These are phyloP conservation scores for Melanogaster broomeanus DNA, from an alignment of 768 basidiomycete genomes.

Conservation along the genomic window DNA sequence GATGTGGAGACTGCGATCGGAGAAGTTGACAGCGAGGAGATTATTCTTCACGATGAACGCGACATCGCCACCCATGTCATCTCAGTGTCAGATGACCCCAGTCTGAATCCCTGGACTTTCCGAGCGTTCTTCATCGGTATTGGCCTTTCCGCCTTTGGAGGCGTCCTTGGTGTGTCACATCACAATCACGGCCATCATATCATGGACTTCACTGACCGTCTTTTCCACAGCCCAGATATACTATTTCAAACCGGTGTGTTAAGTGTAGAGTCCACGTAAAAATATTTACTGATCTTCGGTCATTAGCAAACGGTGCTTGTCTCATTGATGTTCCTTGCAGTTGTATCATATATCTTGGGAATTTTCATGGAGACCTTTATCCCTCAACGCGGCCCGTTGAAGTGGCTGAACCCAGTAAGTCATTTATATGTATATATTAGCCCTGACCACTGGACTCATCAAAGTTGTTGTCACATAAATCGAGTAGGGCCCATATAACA, in stretches of 20 bases:
- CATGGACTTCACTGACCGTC: too few species aligned
- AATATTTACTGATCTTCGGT: not conserved
- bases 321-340: slow-evolving; percentile 56
- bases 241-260: slow-evolving; percentile 58
- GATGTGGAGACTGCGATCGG: slow-evolving; percentile 33
- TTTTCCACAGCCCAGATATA: slow-evolving; percentile 58
- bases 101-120: slow-evolving; percentile 37
- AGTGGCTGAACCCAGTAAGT: slow-evolving; percentile 50
- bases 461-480: too few species aligned
- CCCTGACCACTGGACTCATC: slow-evolving; percentile 1
- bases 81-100: slow-evolving; percentile 34
- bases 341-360: slow-evolving; percentile 52
- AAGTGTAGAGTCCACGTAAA: too few species aligned
- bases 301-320: slow-evolving; percentile 51
- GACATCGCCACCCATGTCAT: slow-evolving; percentile 51
- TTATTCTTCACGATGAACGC: slow-evolving; percentile 41
- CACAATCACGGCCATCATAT: not conserved
- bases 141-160: slow-evolving; percentile 52
- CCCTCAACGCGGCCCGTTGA: slow-evolving; percentile 45
- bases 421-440: not conserved
- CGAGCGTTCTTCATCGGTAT: slow-evolving; percentile 55
- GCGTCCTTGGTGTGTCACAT: slow-evolving; percentile 42
- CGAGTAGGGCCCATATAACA: slow-evolving; percentile 60
- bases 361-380: slow-evolving; percentile 45
- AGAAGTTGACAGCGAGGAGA: slow-evolving; percentile 4